Base-by-base conservation (phyloP, 208 protist species). In the Acanthamoeba culbertsoni region DNA sequence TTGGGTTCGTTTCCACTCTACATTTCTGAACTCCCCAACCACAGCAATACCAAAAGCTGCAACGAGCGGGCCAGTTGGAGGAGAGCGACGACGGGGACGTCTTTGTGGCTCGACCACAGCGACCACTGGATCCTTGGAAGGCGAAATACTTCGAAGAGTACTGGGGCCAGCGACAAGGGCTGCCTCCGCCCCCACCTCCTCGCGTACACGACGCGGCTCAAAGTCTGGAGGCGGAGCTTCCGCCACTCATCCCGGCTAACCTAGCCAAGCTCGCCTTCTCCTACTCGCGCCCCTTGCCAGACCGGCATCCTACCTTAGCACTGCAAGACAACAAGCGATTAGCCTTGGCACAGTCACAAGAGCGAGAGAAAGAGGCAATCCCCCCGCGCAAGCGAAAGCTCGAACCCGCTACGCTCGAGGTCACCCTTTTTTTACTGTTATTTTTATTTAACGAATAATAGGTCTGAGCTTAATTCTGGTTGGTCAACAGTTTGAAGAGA, bases 121-220 rank as follows among this genome's bases (percentile, higher is more conserved):
- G 48, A 62, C 33, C 8, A 28, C 51, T 88, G 7, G 77, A 55
- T 28, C 77, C 77, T 8, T 88, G 43, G 77, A 62, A 88, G 77
- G 62, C 62, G 10, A 68, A 75, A 35, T 92, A 92, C 46, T 92
- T 59, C 73, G 86, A 92, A 40, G 86, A 92, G 37, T 92, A 92
- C 35, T 92, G 86, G 86, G 86, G 86, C 31, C 57, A 92, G 86
- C 51, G 86, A 51, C 86, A 43, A 14, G 86, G 59, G 2, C 37
- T 75, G 28, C 86, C 86, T 2, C 86, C 59, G 26, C 59, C 86
- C 40, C 42, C 46, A 16, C 33, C 68, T 18, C 28, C 63, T 57
- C 16, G 14, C 4, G 42, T 55, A 40, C 42, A 37, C 55, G 35
- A 26, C 51, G 2, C 57, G 35, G 14, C 75, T 12, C 26, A 89